A percentile compares a stretch with the other conserved stretches of the same genome.
These are phyloP conservation scores for Porcisia deanei DNA, from an alignment of 208 protist genomes.

Conservation along the genomic window DNA sequence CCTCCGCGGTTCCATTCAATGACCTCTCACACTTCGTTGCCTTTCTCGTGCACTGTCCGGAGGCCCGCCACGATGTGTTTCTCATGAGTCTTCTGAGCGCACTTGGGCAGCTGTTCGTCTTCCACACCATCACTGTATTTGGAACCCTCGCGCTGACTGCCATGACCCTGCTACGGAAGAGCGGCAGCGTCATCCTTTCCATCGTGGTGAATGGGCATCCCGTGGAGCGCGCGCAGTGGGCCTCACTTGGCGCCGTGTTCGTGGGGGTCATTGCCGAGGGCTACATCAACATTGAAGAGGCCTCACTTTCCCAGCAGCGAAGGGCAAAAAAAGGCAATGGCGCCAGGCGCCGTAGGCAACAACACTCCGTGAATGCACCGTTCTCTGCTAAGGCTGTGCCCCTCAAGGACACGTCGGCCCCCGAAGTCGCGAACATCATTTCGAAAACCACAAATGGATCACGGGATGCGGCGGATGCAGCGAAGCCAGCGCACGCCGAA, in stretches of 20 bases:
- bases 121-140: constrained; percentile 77
- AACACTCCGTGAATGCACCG: neutral
- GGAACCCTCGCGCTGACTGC: constrained; percentile 76
- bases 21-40: constrained; percentile 47
- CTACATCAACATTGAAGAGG: constrained; percentile 38
- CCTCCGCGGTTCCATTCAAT: constrained; percentile 41
- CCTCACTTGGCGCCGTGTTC: constrained; percentile 54
- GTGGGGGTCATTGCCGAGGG: constrained; percentile 63
- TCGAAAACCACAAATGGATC: neutral
- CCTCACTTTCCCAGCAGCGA: constrained; percentile 11
- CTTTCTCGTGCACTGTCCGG: constrained; percentile 58
- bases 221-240: constrained; percentile 54
- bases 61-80: constrained; percentile 57
- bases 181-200: constrained; percentile 75
- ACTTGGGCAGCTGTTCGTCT: constrained; percentile 82
- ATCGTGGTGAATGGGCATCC: constrained; percentile 72
- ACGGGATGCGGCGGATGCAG: neutral
- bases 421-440: neutral
- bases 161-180: constrained; percentile 84
- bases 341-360: neutral
- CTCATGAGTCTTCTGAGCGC: constrained; percentile 72
- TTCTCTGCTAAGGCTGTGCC: neutral
- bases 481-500: neutral
- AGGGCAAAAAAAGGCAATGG: neutral
- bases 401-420: neutral